A percentile compares a stretch with the other conserved stretches of the same genome.
Conservation (phyloP, 2,329 filamentous ascomycete genomes). For the Podosphaera fusca region DNA sequence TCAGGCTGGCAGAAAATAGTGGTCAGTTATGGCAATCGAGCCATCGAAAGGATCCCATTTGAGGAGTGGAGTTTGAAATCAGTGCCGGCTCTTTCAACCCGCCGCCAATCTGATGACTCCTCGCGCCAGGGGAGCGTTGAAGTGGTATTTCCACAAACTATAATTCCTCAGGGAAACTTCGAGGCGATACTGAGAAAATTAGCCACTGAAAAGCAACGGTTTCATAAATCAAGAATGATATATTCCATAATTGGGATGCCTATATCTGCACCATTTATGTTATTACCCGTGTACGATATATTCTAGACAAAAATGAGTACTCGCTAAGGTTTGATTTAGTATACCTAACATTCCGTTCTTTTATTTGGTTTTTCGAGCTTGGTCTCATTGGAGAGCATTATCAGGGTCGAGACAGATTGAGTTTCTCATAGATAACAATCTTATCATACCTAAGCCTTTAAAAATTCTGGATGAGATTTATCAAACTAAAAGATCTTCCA, state of each 20-base stretch:
- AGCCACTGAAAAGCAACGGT: slow-evolving; percentile 54
- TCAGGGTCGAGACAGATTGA: slow-evolving; percentile 67
- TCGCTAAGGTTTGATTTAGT: slow-evolving; percentile 21
- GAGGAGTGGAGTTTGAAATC: slow-evolving; percentile 98
- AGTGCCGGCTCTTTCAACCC: slow-evolving; percentile 56
- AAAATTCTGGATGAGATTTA: slow-evolving; percentile 55
- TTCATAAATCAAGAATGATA: slow-evolving; percentile 56
- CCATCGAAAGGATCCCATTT: slow-evolving; percentile 71
- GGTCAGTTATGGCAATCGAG: slow-evolving; percentile 65
- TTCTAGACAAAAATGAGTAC: not conserved
- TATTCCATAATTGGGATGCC: slow-evolving; percentile 72
- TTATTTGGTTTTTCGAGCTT: slow-evolving; percentile 76
- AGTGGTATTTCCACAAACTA: slow-evolving; percentile 50
- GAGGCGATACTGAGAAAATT: slow-evolving; percentile 41
- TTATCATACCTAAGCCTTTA: slow-evolving; percentile 43
- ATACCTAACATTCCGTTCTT: slow-evolving; percentile 93
- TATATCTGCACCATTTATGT: slow-evolving; percentile 55
- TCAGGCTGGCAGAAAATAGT: slow-evolving; percentile 73
- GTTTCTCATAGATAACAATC: slow-evolving; percentile 52
- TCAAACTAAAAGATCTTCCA: slow-evolving; percentile 10
- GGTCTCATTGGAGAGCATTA: slow-evolving; percentile 76
- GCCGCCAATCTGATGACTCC: slow-evolving; percentile 38
- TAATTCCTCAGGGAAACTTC: slow-evolving; percentile 42
- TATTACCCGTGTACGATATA: slow-evolving; percentile 57
- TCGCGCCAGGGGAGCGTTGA: slow-evolving; percentile 41